These are phyloP conservation scores for Neurospora sublineolata DNA, from an alignment of 495 filamentous ascomycete genomes.

Conservation along the genomic window DNA sequence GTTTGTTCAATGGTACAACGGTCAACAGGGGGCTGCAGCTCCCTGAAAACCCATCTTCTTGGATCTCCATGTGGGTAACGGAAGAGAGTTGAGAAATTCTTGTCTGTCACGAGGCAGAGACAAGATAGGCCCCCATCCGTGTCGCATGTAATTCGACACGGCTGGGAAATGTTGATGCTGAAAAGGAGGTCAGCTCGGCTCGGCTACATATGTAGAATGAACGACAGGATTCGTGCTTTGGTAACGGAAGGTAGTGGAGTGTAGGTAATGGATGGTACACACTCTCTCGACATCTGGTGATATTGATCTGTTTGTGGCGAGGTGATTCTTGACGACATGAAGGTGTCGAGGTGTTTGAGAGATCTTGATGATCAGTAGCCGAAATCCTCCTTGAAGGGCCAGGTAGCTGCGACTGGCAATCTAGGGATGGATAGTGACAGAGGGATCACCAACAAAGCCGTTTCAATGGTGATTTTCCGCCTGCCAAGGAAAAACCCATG, in stretches of 20 bases:
- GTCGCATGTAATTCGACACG: neutral
- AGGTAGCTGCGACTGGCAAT: neutral
- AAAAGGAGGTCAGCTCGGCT: neutral
- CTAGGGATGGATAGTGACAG: neutral
- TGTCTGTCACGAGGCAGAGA: neutral
- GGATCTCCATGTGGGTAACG: neutral
- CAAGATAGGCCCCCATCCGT: neutral
- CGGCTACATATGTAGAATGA: neutral
- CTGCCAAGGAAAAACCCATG: neutral
- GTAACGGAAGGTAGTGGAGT: neutral
- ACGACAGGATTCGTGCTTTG: neutral
- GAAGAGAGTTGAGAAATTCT: neutral
- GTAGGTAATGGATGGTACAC: neutral
- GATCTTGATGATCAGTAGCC: neutral
- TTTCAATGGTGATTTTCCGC: neutral
- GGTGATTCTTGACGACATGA: neutral
- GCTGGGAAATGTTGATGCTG: neutral
- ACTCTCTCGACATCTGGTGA: neutral
- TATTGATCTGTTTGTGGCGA: neutral
- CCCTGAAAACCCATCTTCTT: neutral
- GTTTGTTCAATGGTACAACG: neutral
- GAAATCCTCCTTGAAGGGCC: neutral
- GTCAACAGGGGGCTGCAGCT: neutral
- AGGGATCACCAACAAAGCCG: neutral
- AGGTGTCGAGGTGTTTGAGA: neutral